Evolutionary conservation across 768 basidiomycete genomes (phyloP), one percentile per base, ranked within the genome.

Genomic region (Lactarius akahatsu): DNA sequence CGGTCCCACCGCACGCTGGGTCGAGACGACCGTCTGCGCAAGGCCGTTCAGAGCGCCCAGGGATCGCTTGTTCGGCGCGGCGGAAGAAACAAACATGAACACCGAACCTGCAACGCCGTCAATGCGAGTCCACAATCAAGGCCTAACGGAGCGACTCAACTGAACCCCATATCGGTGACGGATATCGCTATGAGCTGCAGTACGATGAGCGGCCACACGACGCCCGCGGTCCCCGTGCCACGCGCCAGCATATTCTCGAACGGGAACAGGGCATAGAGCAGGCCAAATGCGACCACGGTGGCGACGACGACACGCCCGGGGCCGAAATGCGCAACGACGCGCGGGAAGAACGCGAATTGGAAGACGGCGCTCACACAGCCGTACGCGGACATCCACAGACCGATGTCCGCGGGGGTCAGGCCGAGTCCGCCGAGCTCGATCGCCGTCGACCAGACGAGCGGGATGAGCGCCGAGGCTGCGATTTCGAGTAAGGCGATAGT

Each of bases 11-110:
- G 84, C 77, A 41, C 86, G 79, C 69, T 81, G 76, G 3, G 78
- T 74, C 0, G 82, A 84, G 4, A 79, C 78, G 7, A 81, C 72
- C 72, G 84, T 83, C 73, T 89, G 86, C 5, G 45, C n/a, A 23
- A 47, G 20, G 11, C 45, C 45, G 20, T 47, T 47, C n/a, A 23
- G 23, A 47, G 45, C 79, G 1, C 84, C 86, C 8, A 89, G 76
- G 15, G 82, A 73, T 0, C 65, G 58, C 36, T n/a, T 72, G 47
- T 70, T 73, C 3, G 77, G 76, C n/a, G 76, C 71, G 1, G 78
- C 62, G 3, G 75, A 64, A 28, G 76, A 74, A 45, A 79, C 60
- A 59, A 73, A 78, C 67, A 79, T 73, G 61, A 76, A 77, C 11
- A 58, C 32, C n/a, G 34, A 58, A n/a, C 57, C 57, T 58, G 30